Conservation (phyloP, 177 flowering plant genomes). For the Vitis hybrid region DNA sequence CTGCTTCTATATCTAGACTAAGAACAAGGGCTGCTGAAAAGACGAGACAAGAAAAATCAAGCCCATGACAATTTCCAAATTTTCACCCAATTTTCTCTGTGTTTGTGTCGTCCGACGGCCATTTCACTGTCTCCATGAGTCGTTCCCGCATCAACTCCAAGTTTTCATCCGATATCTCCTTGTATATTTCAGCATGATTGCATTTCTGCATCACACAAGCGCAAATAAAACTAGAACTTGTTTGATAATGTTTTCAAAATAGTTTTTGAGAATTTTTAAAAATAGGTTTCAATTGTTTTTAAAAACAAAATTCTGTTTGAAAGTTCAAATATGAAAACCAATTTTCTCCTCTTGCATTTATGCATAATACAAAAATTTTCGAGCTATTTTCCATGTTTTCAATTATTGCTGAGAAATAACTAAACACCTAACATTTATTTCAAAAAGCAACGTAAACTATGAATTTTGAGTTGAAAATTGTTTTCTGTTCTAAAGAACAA, state of each 20-base stretch:
- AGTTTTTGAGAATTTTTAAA: not conserved
- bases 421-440: too few relatives aligned
- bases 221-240: not conserved
- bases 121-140: conserved; percentile 68
- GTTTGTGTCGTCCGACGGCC: conserved; percentile 74
- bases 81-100: conserved; percentile 67
- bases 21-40: not conserved
- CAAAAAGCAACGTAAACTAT: too few relatives aligned
- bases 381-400: too few relatives aligned
- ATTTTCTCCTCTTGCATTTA: too few relatives aligned
- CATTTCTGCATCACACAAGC: conserved; percentile 42
- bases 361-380: too few relatives aligned
- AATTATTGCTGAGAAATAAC: too few relatives aligned
- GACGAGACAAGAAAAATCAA: not conserved
- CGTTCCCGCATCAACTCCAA: conserved; percentile 92
- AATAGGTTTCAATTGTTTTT: too few relatives aligned
- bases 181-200: conserved; percentile 52
- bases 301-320: too few relatives aligned
- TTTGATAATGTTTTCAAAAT: not conserved
- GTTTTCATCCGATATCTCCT: conserved; percentile 80
- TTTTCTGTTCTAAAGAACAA: not conserved
- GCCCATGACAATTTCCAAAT: not conserved
- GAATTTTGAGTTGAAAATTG: not conserved
- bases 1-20: conserved; percentile 2
- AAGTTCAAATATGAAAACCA: too few relatives aligned